These are phyloP conservation scores for Penicillium paradoxum DNA, from an alignment of 495 filamentous ascomycete genomes.

Conservation along the genomic window DNA sequence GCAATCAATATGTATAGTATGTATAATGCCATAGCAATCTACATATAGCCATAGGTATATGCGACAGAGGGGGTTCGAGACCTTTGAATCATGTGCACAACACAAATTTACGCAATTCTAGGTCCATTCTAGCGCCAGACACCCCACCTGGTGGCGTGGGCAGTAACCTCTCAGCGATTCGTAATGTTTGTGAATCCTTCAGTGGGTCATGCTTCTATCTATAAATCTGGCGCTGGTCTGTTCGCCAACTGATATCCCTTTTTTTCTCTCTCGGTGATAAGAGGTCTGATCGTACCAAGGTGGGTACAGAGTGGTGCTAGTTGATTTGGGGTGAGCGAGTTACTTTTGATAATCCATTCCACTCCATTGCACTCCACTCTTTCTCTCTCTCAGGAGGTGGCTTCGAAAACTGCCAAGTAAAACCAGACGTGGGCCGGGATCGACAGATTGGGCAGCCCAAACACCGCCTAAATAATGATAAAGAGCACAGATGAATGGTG, in stretches of 20 bases:
- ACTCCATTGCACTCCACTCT: slow-evolving; percentile 4
- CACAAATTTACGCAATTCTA: not conserved
- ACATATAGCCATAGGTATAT: not conserved
- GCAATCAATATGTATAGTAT: not conserved
- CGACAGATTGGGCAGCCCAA: not conserved
- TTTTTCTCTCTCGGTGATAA: not conserved
- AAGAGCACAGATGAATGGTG: not conserved
- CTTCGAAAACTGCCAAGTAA: not conserved
- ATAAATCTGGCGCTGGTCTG: slow-evolving; percentile 6
- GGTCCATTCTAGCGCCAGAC: not conserved
- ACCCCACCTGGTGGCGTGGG: slow-evolving; percentile 16
- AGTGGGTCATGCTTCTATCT: slow-evolving; percentile 19
- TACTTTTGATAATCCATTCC: not conserved
- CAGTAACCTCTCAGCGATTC: slow-evolving; percentile 10
- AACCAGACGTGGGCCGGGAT: not conserved
- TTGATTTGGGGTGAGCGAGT: not conserved
- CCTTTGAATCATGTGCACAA: not conserved
- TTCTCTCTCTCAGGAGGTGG: not conserved
- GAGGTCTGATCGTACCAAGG: not conserved
- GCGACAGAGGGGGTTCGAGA: not conserved
- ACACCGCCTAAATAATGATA: not conserved
- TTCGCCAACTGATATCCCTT: not conserved
- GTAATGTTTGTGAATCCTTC: slow-evolving; percentile 12
- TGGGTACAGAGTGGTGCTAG: not conserved
- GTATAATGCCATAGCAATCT: not conserved